Conservation (phyloP, 345 rosid genomes). For the Gynandropsis gynandra region DNA sequence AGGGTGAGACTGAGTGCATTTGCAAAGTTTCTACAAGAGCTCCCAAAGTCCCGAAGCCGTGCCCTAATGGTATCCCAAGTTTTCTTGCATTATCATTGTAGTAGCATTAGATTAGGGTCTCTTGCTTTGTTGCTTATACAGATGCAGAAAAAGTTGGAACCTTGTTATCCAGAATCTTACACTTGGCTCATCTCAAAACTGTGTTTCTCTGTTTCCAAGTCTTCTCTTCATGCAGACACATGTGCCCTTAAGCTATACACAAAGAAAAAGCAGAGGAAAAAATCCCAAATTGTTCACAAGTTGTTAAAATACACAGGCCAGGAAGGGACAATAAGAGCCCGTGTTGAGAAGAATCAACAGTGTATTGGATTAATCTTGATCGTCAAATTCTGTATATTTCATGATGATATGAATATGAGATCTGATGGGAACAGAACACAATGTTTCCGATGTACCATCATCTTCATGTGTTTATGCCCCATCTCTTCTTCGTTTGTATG, state of each 20-base stretch:
- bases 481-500: too few species aligned
- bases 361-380: too few species aligned
- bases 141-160: neutral
- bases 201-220: constrained; percentile 8
- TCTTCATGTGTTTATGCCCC: too few species aligned
- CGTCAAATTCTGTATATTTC: too few species aligned
- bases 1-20: constrained; percentile 89
- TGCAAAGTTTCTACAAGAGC: constrained; percentile 89
- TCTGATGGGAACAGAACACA: too few species aligned
- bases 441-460: too few species aligned
- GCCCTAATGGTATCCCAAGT: constrained; percentile 81
- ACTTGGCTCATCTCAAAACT: constrained; percentile 22
- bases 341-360: too few species aligned
- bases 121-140: constrained; percentile 3
- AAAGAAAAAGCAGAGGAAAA: neutral
- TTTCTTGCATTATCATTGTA: constrained; percentile 32
- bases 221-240: constrained; percentile 28
- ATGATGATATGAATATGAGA: too few species aligned
- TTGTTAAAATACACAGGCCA: too few species aligned
- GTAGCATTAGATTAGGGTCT: constrained; percentile 19
- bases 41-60: constrained; percentile 86
- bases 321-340: too few species aligned
- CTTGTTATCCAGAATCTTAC: neutral
- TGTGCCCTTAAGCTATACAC: constrained; percentile 22
- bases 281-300: too few species aligned